Conservation (phyloP, 2,329 filamentous ascomycete genomes). For the Fusarium albosuccineum region DNA sequence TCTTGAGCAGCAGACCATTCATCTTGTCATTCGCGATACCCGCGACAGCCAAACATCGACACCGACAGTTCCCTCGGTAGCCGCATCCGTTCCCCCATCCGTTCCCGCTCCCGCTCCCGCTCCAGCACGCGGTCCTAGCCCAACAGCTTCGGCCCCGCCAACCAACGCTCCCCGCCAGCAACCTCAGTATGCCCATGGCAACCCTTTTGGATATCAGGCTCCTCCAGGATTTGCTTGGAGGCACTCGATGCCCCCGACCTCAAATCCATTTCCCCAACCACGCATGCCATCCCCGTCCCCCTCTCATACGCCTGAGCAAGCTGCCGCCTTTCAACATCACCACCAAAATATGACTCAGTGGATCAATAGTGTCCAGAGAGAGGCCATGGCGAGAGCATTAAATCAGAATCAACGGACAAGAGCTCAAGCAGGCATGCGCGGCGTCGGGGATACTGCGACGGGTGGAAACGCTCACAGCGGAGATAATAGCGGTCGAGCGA, state of each 20-base stretch:
- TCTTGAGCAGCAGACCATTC: conserved; percentile 64
- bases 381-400: conserved; percentile 58
- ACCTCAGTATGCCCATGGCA: conserved; percentile 33
- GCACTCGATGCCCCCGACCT: conserved; percentile 45
- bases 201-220: conserved; percentile 47
- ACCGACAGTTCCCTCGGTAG: conserved; percentile 36
- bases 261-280: conserved; percentile 46
- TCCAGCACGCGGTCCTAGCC: conserved; percentile 47
- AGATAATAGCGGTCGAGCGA: conserved; percentile 48
- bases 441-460: conserved; percentile 52
- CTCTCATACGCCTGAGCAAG: conserved; percentile 46
- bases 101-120: not conserved
- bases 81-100: conserved; percentile 13
- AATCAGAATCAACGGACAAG: conserved; percentile 60
- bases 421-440: conserved; percentile 56
- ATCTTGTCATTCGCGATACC: conserved; percentile 64
- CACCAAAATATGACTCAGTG: conserved; percentile 61
- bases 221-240: conserved; percentile 48
- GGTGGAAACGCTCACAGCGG: conserved; percentile 37
- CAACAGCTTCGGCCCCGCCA: conserved; percentile 38
- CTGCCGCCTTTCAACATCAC: conserved; percentile 53
- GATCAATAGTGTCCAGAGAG: conserved; percentile 61
- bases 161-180: conserved; percentile 41
- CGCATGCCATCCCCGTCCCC: conserved; percentile 51
- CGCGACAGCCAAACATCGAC: conserved; percentile 48